phyloP scores from a whole-genome alignment of 2,329 filamentous ascomycete genomes.

The Cercospora sojina region DNA sequence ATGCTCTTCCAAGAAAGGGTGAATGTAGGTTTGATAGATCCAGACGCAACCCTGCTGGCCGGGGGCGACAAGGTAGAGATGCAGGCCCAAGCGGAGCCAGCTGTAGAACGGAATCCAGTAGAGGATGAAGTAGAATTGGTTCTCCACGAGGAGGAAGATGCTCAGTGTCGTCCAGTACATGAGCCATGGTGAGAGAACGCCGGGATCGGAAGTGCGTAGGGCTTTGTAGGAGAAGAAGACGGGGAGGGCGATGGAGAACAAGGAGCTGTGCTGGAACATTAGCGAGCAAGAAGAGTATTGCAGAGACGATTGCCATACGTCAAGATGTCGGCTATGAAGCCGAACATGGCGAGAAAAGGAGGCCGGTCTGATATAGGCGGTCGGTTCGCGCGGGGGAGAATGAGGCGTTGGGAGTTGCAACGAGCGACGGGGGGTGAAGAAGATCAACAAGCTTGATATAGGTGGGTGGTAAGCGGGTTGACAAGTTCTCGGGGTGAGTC shows the following conservation, averaged over 20 bases:
- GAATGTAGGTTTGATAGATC: constrained; percentile 80
- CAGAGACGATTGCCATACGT: constrained; percentile 61
- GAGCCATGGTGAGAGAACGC: constrained; percentile 91
- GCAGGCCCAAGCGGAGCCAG: constrained; percentile 81
- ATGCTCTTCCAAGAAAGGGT: constrained; percentile 85
- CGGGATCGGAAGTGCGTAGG: constrained; percentile 85
- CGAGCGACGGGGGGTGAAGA: neutral
- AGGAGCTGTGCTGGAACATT: constrained; percentile 58
- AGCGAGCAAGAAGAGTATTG: constrained; percentile 22
- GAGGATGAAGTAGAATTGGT: constrained; percentile 83
- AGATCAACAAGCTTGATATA: neutral
- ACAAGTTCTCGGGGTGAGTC: neutral
- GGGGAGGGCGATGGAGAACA: constrained; percentile 88
- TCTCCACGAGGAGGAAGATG: constrained; percentile 77
- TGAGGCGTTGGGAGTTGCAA: constrained; percentile 11
- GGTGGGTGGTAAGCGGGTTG: neutral
- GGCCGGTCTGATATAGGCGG: neutral
- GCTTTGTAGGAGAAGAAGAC: constrained; percentile 98
- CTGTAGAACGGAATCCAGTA: constrained; percentile 92
- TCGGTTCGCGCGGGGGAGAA: constrained; percentile 14
- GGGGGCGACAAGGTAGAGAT: constrained; percentile 93
- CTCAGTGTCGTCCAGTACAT: constrained; percentile 98
- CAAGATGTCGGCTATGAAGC: constrained; percentile 72
- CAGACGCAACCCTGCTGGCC: constrained; percentile 90
- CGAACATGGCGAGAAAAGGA: constrained; percentile 60